Evolutionary conservation across 345 rosid genomes (phyloP), one percentile per base, ranked within the genome.

Genomic region (sweet orange (Citrus sinensis)): DNA sequence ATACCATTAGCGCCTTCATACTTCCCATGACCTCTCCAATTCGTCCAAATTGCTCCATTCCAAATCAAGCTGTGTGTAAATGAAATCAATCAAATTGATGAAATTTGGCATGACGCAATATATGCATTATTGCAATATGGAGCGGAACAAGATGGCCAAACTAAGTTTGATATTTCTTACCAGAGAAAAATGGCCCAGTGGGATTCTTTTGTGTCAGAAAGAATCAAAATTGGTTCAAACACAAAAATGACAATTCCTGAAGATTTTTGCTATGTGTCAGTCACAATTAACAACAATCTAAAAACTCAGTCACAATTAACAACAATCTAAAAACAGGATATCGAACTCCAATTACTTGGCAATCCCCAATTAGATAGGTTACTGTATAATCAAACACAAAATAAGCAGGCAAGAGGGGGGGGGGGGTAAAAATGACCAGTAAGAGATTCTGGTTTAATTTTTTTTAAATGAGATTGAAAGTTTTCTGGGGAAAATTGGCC

Each of bases 21-120:
- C 98, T 88, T 76, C 99, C 98, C 30, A 96, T 39, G n/a, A 87
- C 93, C 87, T 89, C 93, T 73, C 98, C 97, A 24, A 92, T 84
- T 80, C 89, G 92, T 80, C 94, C 84, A 70, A 94, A 92, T 75
- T 92, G 99, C 80, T 96, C 98, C 99, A 94, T 94, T 77, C 54
- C 63, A 67, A 35, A 56, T 13, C 55, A 71, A 49, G 24, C 49
- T 63, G 40, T 67, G 60, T n/a, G 13, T 4, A 58, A 62, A 24
- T 64, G 55, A 63, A 27, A 61, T 74, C 37, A 20, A 16, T 71
- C 10, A 22, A 73, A 34, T 59, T 37, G 59, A 35, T 56, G 22
- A 22, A n/a, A 75, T 37, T 20, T 11, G 1, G 30, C 32, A 34
- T 3, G 7, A 25, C 13, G 24, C 34, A 13, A 46, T 46, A 25